Evolutionary conservation across 306 rosid species (phyloP).

Genomic region (Gillenia trifoliata): DNA sequence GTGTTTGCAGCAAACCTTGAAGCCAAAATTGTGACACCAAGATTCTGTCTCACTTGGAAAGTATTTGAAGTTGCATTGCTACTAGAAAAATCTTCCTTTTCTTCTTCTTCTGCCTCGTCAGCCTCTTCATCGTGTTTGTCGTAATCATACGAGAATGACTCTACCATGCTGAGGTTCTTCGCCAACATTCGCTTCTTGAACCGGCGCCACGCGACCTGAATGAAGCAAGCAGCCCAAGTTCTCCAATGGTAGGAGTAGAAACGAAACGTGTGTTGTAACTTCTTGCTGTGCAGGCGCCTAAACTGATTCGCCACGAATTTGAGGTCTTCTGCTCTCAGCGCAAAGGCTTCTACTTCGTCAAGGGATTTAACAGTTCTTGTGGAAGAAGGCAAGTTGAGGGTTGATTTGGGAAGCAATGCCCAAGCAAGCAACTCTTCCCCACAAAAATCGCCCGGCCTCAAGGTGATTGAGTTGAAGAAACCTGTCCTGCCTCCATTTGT

Average conservation of each 20-base stretch:
- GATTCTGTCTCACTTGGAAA: conserved; percentile 58
- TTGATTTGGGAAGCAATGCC: conserved; percentile 89
- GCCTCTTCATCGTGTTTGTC: conserved; percentile 20
- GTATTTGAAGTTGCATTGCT: conserved; percentile 18
- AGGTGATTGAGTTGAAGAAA: conserved; percentile 74
- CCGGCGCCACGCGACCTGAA: conserved; percentile 84
- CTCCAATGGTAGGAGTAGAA: conserved; percentile 96
- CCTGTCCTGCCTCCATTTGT: conserved; percentile 89
- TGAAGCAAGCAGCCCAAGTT: conserved; percentile 93
- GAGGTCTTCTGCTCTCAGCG: conserved; percentile 85
- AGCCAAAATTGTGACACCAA: conserved; percentile 67
- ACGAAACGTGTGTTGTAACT: conserved; percentile 84
- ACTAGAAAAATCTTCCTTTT: conserved; percentile 1
- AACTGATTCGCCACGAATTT: conserved; percentile 91
- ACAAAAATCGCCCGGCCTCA: conserved; percentile 86
- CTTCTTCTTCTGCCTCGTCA: conserved; percentile 27
- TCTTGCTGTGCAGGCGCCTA: conserved; percentile 83
- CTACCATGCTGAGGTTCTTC: conserved; percentile 50
- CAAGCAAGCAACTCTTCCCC: conserved; percentile 94
- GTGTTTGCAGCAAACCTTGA: conserved; percentile 80
- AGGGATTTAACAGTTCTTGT: conserved; percentile 85
- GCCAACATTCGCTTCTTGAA: conserved; percentile 54
- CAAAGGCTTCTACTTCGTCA: conserved; percentile 87
- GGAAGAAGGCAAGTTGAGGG: conserved; percentile 77
- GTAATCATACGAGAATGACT: conserved; percentile 33